These are phyloP conservation scores for Botrytis sinoallii DNA, from an alignment of 2,329 filamentous ascomycete species.

Conservation along the genomic window DNA sequence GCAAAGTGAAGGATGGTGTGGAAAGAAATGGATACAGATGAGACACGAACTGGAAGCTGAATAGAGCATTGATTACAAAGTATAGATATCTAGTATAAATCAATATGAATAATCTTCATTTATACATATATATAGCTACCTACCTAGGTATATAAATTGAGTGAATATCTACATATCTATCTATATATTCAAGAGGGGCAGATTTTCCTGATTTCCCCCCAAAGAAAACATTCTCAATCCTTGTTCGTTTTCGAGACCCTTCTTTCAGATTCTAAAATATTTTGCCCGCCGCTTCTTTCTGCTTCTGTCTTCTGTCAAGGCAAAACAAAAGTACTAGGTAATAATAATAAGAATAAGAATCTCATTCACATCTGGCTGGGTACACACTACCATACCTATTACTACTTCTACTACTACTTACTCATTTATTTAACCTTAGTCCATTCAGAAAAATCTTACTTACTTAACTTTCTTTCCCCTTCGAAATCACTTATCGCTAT, in stretches of 20 bases:
- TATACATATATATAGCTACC: not conserved
- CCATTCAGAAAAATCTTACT: not conserved
- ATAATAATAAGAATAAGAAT: not conserved
- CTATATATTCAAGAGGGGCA: not conserved
- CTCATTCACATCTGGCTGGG: not conserved
- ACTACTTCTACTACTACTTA: not conserved
- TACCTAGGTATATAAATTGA: not conserved
- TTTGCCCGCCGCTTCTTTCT: constrained; percentile 4
- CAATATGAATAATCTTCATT: too few relatives aligned
- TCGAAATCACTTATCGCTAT: not conserved
- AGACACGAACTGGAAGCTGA: not conserved
- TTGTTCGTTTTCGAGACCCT: constrained; percentile 17
- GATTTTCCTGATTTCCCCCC: not conserved
- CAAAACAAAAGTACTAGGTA: not conserved
- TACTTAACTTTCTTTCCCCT: not conserved
- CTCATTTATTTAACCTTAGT: not conserved
- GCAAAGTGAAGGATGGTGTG: not conserved
- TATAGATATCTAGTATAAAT: too few relatives aligned
- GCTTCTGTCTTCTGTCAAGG: constrained; percentile 9
- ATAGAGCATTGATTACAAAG: too few relatives aligned
- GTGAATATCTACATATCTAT: not conserved
- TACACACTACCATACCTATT: not conserved
- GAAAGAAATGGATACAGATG: not conserved
- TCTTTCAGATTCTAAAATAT: constrained; percentile 18
- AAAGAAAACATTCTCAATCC: not conserved